Percentiles rank a stretch among this genome's conserved stretches.
phyloP scores from a whole-genome alignment of 1,139 yeast species.

The Kodamaea plutei region DNA sequence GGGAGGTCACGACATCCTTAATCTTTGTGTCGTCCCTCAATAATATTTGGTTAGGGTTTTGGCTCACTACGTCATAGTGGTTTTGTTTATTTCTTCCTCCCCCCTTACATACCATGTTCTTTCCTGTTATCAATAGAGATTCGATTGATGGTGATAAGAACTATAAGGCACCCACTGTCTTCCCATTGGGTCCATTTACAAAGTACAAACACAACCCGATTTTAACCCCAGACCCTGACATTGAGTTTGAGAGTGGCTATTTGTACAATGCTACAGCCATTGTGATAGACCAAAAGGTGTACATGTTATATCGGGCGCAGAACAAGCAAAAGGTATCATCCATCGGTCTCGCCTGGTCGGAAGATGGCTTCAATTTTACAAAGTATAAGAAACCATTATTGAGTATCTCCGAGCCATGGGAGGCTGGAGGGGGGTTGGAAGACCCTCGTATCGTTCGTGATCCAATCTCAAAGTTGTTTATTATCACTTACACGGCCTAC shows the following conservation, averaged over 20 bases:
- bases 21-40: no score
- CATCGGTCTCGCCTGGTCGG: conserved; percentile 42
- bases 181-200: conserved; percentile 43
- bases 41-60: no score
- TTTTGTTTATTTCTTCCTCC: no score
- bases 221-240: conserved; percentile 34
- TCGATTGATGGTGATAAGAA: conserved; percentile 31
- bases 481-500: conserved; percentile 43
- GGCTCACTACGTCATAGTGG: no score
- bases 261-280: conserved; percentile 45
- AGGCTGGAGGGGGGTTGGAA: conserved; percentile 41
- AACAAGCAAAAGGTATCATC: conserved; percentile 31
- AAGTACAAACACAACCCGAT: conserved; percentile 37
- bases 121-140: conserved; percentile 26
- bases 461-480: conserved; percentile 31
- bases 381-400: conserved; percentile 33
- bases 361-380: conserved; percentile 34
- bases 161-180: conserved; percentile 33
- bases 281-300: conserved; percentile 37
- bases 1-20: no score
- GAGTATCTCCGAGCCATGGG: conserved; percentile 39
- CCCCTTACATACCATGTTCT: conserved; percentile 21
- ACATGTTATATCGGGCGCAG: conserved; percentile 40
- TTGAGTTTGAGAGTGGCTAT: conserved; percentile 39
- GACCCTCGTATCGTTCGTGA: conserved; percentile 44